phyloP scores from a whole-genome alignment of 1,284 basidiomycete species.

The Xerocomus minutiporus region DNA sequence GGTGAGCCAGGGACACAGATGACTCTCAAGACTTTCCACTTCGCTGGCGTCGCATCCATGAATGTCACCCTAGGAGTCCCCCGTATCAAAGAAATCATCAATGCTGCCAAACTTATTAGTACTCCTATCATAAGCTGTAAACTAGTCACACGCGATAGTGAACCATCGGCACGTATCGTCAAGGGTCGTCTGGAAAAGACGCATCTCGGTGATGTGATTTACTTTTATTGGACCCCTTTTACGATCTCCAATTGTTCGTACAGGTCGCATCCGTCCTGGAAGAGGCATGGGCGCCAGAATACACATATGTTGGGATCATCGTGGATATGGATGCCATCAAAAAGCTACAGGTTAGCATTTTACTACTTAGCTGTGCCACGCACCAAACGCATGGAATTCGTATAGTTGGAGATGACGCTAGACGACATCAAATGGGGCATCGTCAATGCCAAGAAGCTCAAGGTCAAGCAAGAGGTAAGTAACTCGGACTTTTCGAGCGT shows the following conservation, averaged over 20 bases:
- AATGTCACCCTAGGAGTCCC: constrained; percentile 99
- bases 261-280: constrained; percentile 91
- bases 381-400: neutral
- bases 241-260: neutral
- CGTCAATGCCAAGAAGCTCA: constrained; percentile 83
- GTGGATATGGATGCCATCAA: constrained; percentile 88
- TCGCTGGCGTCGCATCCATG: constrained; percentile 99
- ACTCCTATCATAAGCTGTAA: constrained; percentile 98
- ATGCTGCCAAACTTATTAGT: constrained; percentile 94
- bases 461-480: constrained; percentile 82
- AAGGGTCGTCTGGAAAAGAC: constrained; percentile 97
- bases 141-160: constrained; percentile 79
- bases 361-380: neutral
- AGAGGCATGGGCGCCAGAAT: constrained; percentile 91
- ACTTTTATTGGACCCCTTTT: neutral
- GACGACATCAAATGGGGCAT: constrained; percentile 95
- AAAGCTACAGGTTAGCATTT: constrained; percentile 72
- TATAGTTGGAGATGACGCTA: constrained; percentile 84
- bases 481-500: constrained; percentile 4
- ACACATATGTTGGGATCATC: constrained; percentile 92
- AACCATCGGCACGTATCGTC: constrained; percentile 92
- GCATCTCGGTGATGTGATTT: constrained; percentile 80
- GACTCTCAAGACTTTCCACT: constrained; percentile 99
- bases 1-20: constrained; percentile 99
- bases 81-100: constrained; percentile 99